Percentiles rank a stretch among this genome's conserved stretches.
Evolutionary conservation across 768 basidiomycete genomes (phyloP).

Genomic region (Mycena vulgaris): DNA sequence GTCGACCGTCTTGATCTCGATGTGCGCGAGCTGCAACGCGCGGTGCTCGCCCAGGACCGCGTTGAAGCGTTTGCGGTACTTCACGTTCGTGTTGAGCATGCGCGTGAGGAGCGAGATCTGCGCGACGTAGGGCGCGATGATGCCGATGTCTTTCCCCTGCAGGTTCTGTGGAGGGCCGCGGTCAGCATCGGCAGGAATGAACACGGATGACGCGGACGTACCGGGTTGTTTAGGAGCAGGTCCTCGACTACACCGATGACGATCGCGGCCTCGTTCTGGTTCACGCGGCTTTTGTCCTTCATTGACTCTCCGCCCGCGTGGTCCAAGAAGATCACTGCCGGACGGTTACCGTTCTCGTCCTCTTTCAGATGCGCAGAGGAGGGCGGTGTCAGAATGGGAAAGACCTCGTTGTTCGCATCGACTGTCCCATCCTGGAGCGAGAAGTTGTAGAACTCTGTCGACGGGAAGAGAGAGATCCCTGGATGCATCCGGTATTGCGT

Average conservation of each 20-base stretch:
- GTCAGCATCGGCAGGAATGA: neutral
- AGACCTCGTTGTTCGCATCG: slow-evolving; percentile 63
- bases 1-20: slow-evolving; percentile 95
- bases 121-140: slow-evolving; percentile 93
- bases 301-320: slow-evolving; percentile 79
- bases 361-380: slow-evolving; percentile 65
- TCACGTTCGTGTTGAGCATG: slow-evolving; percentile 70
- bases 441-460: slow-evolving; percentile 84
- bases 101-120: slow-evolving; percentile 86
- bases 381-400: slow-evolving; percentile 73
- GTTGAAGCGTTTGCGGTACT: slow-evolving; percentile 68
- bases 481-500: slow-evolving; percentile 99
- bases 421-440: slow-evolving; percentile 84
- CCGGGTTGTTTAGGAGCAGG: slow-evolving; percentile 78
- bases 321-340: slow-evolving; percentile 86
- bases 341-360: slow-evolving; percentile 59
- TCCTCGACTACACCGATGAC: slow-evolving; percentile 89
- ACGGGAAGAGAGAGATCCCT: slow-evolving; percentile 88
- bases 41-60: slow-evolving; percentile 76
- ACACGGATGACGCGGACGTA: neutral
- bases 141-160: slow-evolving; percentile 84
- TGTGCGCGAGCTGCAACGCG: slow-evolving; percentile 71
- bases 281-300: slow-evolving; percentile 82
- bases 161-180: slow-evolving; percentile 65
- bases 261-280: slow-evolving; percentile 83